Percentiles rank a stretch among this genome's conserved stretches.
These are phyloP conservation scores for Bonia amplexicaulis DNA, from an alignment of 176 grass and related monocot species.

Conservation along the genomic window DNA sequence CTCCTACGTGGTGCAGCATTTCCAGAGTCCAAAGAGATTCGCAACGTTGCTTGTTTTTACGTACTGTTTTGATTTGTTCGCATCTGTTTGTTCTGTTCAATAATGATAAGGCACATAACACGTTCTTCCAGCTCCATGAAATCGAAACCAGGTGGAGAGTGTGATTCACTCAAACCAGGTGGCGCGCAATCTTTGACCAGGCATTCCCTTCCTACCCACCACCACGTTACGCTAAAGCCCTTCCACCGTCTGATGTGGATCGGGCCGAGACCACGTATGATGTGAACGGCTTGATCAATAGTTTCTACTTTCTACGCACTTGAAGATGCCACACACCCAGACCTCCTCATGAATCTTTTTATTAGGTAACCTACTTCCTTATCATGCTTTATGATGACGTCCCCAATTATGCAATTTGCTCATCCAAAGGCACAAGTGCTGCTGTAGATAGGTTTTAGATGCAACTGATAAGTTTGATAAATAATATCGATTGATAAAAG, in stretches of 20 bases:
- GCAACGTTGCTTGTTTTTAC: no score
- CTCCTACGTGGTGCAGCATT: no score
- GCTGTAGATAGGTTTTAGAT: no score
- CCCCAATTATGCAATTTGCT: slow-evolving; percentile 10
- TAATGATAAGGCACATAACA: no score
- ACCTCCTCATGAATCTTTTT: background rate
- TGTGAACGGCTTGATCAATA: background rate
- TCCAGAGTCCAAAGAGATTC: no score
- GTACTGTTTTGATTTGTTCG: no score
- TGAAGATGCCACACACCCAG: no score
- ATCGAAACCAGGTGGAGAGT: background rate
- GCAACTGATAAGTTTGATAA: no score
- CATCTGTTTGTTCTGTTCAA: no score
- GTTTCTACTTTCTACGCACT: background rate
- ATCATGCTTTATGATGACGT: slow-evolving; percentile 7
- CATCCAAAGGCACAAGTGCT: background rate
- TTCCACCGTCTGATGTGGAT: background rate
- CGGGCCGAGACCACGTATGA: background rate
- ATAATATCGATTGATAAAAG: no score
- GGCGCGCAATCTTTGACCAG: background rate
- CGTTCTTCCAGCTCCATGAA: no score
- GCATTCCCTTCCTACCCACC: background rate
- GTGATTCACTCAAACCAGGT: background rate
- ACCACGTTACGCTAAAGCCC: background rate
- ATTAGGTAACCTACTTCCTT: slow-evolving; percentile 38